Conservation (phyloP, 257 asterid species). For the Schizonepeta tenuifolia region DNA sequence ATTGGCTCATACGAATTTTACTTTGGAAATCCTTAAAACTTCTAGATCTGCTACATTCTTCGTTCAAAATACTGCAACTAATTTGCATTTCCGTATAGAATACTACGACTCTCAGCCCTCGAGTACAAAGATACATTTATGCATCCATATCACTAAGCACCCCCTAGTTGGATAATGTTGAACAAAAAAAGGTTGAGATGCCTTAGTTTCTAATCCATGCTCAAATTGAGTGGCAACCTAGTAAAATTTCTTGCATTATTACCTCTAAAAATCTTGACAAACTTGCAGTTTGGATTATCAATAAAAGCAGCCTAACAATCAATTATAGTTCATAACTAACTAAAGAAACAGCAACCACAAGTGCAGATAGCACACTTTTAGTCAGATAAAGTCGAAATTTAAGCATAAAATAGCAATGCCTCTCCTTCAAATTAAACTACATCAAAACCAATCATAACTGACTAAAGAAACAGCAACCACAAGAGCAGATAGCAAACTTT, state of each 20-base stretch:
- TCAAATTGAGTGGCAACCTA: not conserved
- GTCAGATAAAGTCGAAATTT: not conserved
- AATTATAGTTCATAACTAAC: not conserved
- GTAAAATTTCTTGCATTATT: not conserved
- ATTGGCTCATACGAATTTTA: not conserved
- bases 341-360: not conserved
- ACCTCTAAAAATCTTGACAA: not conserved
- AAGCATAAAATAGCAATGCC: not conserved
- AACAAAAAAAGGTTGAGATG: not conserved
- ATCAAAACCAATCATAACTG: not conserved
- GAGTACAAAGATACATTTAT: not conserved
- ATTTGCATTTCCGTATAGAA: not conserved
- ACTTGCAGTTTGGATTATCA: not conserved
- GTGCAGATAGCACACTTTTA: not conserved
- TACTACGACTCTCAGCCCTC: not conserved
- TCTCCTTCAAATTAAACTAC: too few species aligned
- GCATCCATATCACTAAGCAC: constrained; percentile 3
- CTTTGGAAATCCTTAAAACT: not conserved
- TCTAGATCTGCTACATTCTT: not conserved
- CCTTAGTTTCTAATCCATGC: constrained; percentile 29
- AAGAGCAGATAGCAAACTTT: not conserved
- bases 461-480: constrained; percentile 1
- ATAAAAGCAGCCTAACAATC: too few species aligned
- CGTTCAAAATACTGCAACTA: not conserved
- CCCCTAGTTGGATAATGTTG: not conserved